phyloP scores from a whole-genome alignment of 345 rosid species.

The Moricandia arvensis region DNA sequence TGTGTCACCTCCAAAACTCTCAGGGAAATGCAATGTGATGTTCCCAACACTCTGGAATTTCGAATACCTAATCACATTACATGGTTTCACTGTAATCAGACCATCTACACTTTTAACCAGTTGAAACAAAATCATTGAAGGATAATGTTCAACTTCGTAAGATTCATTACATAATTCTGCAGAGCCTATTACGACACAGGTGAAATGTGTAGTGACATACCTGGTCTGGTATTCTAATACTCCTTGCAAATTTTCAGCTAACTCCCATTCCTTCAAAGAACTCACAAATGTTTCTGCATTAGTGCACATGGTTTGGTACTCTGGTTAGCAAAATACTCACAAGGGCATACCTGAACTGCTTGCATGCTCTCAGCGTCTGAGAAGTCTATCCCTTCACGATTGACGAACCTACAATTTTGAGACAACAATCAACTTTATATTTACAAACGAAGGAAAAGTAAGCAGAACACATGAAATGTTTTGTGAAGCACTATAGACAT shows the following conservation, averaged over 20 bases:
- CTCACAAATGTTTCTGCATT: slow-evolving; percentile 4
- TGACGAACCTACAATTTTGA: slow-evolving; percentile 59
- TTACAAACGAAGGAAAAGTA: neutral
- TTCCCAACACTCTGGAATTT: slow-evolving; percentile 85
- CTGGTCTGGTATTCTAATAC: slow-evolving; percentile 85
- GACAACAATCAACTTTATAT: slow-evolving; percentile 4
- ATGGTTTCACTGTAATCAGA: slow-evolving; percentile 5
- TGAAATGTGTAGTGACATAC: slow-evolving; percentile 42
- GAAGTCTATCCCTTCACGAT: slow-evolving; percentile 92
- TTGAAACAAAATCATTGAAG: neutral
- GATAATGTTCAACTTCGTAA: neutral
- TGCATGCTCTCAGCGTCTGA: slow-evolving; percentile 92
- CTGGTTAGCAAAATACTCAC: neutral
- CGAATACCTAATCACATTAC: slow-evolving; percentile 56
- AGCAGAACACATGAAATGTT: neutral
- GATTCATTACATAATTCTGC: neutral
- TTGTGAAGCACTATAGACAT: slow-evolving; percentile 40
- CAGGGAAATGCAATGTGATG: slow-evolving; percentile 97
- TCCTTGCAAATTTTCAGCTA: slow-evolving; percentile 84
- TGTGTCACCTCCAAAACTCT: slow-evolving; percentile 75
- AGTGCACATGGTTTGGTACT: neutral
- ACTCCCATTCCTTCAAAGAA: slow-evolving; percentile 75
- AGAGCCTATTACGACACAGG: neutral
- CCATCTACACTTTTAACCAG: neutral
- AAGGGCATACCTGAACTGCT: slow-evolving; percentile 74